Conservation (phyloP, 306 rosid genomes). For the Canavalia ensiformis region DNA sequence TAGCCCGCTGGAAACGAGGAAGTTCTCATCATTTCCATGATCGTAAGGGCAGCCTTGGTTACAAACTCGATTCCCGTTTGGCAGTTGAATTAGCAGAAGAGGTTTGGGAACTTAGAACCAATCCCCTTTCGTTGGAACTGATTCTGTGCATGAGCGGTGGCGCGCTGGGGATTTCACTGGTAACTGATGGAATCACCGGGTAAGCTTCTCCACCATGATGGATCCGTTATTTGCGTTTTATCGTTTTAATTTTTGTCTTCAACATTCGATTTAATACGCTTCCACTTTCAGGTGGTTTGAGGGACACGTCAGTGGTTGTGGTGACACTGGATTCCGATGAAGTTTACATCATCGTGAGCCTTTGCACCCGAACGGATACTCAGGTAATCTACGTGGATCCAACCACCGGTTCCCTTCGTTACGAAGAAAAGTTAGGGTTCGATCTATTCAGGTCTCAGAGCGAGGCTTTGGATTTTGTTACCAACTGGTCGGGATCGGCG, state of each 20-base stretch:
- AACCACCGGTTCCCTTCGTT: constrained; percentile 84
- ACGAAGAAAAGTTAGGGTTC: constrained; percentile 62
- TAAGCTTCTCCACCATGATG: neutral
- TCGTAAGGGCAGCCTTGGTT: neutral
- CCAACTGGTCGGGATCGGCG: constrained; percentile 69
- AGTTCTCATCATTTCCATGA: neutral
- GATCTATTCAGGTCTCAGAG: constrained; percentile 80
- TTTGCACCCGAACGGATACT: constrained; percentile 70
- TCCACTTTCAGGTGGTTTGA: constrained; percentile 52
- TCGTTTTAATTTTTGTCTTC: neutral
- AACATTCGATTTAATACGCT: neutral
- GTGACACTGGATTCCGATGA: constrained; percentile 87
- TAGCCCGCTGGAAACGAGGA: neutral
- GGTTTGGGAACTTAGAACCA: neutral
- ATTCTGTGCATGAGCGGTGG: constrained; percentile 1
- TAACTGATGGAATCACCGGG: constrained; percentile 28
- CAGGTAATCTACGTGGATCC: constrained; percentile 91
- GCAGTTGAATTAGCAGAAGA: neutral
- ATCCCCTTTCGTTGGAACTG: neutral
- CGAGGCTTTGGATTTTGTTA: constrained; percentile 72
- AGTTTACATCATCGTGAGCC: constrained; percentile 71
- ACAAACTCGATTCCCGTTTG: neutral
- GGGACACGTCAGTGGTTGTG: constrained; percentile 77
- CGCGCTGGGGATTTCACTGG: neutral
- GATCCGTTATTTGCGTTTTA: neutral